A percentile compares a stretch with the other conserved stretches of the same genome.
These are phyloP conservation scores for Trichoderma guizhouense DNA, from an alignment of 2,329 filamentous ascomycete species.

Conservation along the genomic window DNA sequence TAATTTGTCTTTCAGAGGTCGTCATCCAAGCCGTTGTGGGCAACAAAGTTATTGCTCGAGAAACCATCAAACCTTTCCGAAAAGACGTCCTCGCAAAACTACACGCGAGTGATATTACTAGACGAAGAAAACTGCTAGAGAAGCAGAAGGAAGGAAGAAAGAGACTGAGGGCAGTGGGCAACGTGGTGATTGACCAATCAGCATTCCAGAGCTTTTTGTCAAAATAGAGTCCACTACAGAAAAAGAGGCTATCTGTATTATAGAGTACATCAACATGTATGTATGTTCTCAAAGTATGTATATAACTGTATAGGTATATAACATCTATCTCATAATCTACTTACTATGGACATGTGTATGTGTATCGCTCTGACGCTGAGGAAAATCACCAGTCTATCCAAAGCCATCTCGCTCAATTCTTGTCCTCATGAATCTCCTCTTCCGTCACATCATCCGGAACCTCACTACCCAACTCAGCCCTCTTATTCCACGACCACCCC, in stretches of 20 bases:
- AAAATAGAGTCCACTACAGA: neutral
- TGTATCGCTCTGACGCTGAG: neutral
- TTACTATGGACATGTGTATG: neutral
- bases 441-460: conserved; percentile 34
- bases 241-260: conserved; percentile 43
- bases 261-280: neutral
- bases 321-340: neutral
- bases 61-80: conserved; percentile 93
- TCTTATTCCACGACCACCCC: conserved; percentile 34
- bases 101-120: conserved; percentile 82
- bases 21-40: conserved; percentile 90
- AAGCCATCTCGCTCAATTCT: neutral
- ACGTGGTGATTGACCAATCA: conserved; percentile 93
- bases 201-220: conserved; percentile 92
- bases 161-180: conserved; percentile 77
- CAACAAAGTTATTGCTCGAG: conserved; percentile 77
- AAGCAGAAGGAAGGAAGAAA: conserved; percentile 96
- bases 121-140: conserved; percentile 83
- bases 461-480: conserved; percentile 38
- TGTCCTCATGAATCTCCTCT: neutral
- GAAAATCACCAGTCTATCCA: neutral
- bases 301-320: neutral
- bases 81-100: conserved; percentile 94
- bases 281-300: neutral
- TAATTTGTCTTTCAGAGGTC: conserved; percentile 56